These are phyloP conservation scores for Cyclostephanos tholiformis DNA, from an alignment of 108 stramenopile species.

Conservation along the genomic window DNA sequence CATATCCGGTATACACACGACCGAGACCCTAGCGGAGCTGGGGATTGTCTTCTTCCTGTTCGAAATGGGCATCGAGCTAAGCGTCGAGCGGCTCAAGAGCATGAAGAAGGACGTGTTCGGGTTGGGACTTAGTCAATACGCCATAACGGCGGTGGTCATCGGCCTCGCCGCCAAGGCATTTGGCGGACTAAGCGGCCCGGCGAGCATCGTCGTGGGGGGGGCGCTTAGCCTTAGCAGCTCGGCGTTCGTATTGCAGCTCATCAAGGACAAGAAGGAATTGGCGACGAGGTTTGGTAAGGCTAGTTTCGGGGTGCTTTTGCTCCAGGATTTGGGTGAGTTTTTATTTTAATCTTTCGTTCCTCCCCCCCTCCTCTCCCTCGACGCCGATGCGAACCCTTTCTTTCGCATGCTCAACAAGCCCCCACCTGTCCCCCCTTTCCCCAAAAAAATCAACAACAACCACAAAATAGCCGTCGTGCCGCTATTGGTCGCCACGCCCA, in stretches of 20 bases:
- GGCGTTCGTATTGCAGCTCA: constrained; percentile 94
- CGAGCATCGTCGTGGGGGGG: constrained; percentile 88
- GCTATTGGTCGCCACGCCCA: constrained; percentile 91
- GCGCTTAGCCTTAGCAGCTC: constrained; percentile 89
- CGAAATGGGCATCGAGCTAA: constrained; percentile 97
- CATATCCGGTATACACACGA: constrained; percentile 80
- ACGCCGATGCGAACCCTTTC: too few species aligned
- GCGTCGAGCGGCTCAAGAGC: constrained; percentile 76
- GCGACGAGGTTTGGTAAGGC: constrained; percentile 94
- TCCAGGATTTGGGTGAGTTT: constrained; percentile 78
- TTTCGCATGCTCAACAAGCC: too few species aligned
- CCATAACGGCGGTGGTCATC: constrained; percentile 63
- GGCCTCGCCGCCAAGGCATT: constrained; percentile 65
- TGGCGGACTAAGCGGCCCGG: constrained; percentile 70
- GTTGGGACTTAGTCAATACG: constrained; percentile 87
- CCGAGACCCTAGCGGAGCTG: constrained; percentile 87
- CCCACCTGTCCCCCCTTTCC: not conserved
- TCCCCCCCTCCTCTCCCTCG: too few species aligned
- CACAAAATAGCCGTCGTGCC: constrained; percentile 92
- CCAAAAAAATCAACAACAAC: not conserved
- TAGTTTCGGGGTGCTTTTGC: constrained; percentile 89
- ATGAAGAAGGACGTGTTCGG: constrained; percentile 95
- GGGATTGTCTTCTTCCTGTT: constrained; percentile 98
- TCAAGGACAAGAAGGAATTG: constrained; percentile 94
- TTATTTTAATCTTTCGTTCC: too few species aligned